Base-by-base conservation (phyloP, 352 stramenopile genomes). In the Pythium pyrilobum region DNA sequence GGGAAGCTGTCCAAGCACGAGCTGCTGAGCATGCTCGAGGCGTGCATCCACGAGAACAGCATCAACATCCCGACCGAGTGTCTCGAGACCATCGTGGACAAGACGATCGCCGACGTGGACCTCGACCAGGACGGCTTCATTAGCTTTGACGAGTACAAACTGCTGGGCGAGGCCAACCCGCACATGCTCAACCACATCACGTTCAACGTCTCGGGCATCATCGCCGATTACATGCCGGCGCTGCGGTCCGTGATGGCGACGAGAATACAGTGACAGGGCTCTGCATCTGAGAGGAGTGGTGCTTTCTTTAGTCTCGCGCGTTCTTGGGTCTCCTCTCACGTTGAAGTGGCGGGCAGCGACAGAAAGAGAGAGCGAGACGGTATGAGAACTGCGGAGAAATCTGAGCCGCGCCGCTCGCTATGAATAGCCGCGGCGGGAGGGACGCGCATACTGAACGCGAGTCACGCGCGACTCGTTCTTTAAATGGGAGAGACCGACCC, bases 101-200 rank as follows among this genome's bases (percentile, higher is more conserved):
- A 87, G 59, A 92, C 81, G 16, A 87, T 87, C 50, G 58, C 62
- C 13, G 76, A 89, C 42, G 69, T 92, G 39, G 78, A 86, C 38
- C 38, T 74, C 20, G 77, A 88, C 55, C 62, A 70, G 23, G 77
- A 89, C 56, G 74, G 77, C 44, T 85, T 85, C 58, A 82, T 92
- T 47, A 86, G 72, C 67, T 85, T 83, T 49, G 75, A 89, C 40
- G 77, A 88, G 63, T 92, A 86, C 65, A 58, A 62, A 9, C 59
- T 73, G 39, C 67, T 92, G 45, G 81, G 65, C 5, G 66, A 72
- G 33, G 64, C 64, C 44, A 89, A 83, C 47, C 69, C 83, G 52
- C 72, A 86, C 47, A 92, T 87, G 78, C 69, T 89, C 47, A 85
- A 83, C 59, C 81, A 89, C 60, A 69, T 92, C 37, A 89, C 78